Evolutionary conservation across 164 flowering plant genomes (phyloP).

Genomic region (Protea cynaroides): DNA sequence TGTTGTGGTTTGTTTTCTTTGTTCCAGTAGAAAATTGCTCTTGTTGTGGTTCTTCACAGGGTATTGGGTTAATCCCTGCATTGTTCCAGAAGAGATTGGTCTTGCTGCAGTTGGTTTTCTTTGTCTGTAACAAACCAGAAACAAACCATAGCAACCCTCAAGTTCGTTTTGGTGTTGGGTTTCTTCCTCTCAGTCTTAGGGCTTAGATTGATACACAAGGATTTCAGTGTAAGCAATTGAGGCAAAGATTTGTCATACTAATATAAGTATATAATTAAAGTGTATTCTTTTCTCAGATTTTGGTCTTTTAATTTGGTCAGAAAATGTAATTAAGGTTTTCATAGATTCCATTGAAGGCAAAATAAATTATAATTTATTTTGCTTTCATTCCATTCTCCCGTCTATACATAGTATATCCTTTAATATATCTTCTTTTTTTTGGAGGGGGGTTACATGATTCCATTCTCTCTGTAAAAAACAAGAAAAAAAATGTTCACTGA

Average conservation of each 20-base stretch:
- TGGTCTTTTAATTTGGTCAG: neutral
- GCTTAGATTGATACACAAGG: too few species aligned
- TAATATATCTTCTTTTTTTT: neutral
- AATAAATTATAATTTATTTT: neutral
- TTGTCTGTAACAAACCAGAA: too few species aligned
- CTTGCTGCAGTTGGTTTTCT: slow-evolving; percentile 3
- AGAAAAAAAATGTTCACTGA: neutral
- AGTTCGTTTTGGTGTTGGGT: too few species aligned
- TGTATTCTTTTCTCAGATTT: neutral
- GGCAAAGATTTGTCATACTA: too few species aligned
- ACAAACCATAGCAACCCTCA: too few species aligned
- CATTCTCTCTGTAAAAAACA: neutral
- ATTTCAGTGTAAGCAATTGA: too few species aligned
- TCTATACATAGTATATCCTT: too few species aligned
- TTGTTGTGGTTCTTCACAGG: too few species aligned
- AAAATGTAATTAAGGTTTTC: slow-evolving; percentile 14
- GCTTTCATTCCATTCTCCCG: too few species aligned
- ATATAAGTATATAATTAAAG: too few species aligned
- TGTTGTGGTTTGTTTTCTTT: slow-evolving; percentile 15
- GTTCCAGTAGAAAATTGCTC: slow-evolving; percentile 25
- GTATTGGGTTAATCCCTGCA: too few species aligned
- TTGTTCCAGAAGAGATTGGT: neutral
- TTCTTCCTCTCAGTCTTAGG: too few species aligned
- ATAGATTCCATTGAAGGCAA: slow-evolving; percentile 8
- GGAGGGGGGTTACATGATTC: neutral